phyloP scores from a whole-genome alignment of 352 stramenopile species.

The Pythium sp. region DNA sequence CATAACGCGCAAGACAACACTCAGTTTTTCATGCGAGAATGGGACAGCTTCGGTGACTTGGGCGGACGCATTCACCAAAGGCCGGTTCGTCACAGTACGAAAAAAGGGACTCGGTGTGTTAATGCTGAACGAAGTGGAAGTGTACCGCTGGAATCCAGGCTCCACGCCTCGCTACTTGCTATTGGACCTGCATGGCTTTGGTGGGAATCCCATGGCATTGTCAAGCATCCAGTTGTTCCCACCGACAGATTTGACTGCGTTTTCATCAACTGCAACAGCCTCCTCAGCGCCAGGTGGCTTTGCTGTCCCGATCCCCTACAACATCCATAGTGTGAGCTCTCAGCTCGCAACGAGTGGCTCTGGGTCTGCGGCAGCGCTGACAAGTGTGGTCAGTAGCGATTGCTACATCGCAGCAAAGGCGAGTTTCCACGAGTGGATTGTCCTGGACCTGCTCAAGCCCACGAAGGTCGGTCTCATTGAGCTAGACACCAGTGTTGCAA shows the following conservation, averaged over 20 bases:
- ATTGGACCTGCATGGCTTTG: constrained; percentile 44
- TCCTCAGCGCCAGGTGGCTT: constrained; percentile 12
- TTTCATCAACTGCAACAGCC: constrained; percentile 10
- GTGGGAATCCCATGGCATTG: constrained; percentile 34
- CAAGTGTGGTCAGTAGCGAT: constrained; percentile 17
- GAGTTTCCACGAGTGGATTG: constrained; percentile 66
- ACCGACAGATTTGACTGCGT: constrained; percentile 25
- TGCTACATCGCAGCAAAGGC: constrained; percentile 45
- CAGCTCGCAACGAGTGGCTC: constrained; percentile 30
- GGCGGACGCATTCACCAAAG: constrained; percentile 35
- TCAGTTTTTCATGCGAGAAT: constrained; percentile 52
- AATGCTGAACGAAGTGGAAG: constrained; percentile 73
- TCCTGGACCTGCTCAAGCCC: constrained; percentile 46
- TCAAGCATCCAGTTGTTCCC: constrained; percentile 47
- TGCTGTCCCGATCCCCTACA: constrained; percentile 41
- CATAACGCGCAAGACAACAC: constrained; percentile 22
- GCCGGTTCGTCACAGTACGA: constrained; percentile 47
- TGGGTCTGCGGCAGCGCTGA: constrained; percentile 36
- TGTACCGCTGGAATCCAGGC: constrained; percentile 58
- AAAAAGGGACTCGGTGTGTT: constrained; percentile 32
- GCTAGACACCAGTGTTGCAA: constrained; percentile 34
- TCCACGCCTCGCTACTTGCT: constrained; percentile 43
- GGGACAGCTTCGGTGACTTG: constrained; percentile 34
- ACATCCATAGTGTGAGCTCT: constrained; percentile 66
- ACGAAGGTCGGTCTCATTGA: constrained; percentile 53